Conservation (phyloP, 495 filamentous ascomycete species). For the Hypoxylon rickii region DNA sequence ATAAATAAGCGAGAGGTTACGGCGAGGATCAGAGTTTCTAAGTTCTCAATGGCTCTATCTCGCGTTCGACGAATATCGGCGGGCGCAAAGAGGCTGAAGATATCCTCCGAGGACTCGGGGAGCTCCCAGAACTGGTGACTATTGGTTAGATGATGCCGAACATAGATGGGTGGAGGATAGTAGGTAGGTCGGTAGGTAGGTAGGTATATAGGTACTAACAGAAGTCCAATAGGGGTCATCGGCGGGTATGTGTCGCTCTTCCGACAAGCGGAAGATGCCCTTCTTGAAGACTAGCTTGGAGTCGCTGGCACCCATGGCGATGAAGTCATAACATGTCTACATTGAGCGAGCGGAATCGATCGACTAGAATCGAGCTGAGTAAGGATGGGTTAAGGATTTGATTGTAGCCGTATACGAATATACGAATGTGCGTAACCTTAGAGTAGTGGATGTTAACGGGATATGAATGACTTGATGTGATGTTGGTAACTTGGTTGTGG, state of each 20-base stretch:
- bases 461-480: no score
- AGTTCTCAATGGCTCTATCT: conserved; percentile 83
- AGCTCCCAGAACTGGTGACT: conserved; percentile 91
- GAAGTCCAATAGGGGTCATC: conserved; percentile 94
- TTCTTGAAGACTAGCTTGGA: conserved; percentile 99
- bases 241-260: conserved; percentile 83
- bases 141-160: conserved; percentile 3
- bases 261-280: conserved; percentile 95
- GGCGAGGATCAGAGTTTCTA: conserved; percentile 86
- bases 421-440: not conserved
- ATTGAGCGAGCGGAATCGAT: conserved; percentile 10
- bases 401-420: not conserved
- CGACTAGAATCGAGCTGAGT: not conserved
- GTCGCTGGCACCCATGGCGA: conserved; percentile 92
- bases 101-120: conserved; percentile 92
- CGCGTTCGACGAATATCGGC: conserved; percentile 90
- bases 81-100: conserved; percentile 95
- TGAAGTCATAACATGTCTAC: conserved; percentile 36
- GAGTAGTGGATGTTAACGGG: no score
- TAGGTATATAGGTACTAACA: conserved; percentile 67
- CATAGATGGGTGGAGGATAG: not conserved
- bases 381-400: not conserved
- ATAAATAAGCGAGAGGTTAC: conserved; percentile 78
- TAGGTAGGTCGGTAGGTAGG: no score
- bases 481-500: not conserved